Base-by-base conservation (phyloP, 2,329 filamentous ascomycete species). In the Talaromyces islandicus region DNA sequence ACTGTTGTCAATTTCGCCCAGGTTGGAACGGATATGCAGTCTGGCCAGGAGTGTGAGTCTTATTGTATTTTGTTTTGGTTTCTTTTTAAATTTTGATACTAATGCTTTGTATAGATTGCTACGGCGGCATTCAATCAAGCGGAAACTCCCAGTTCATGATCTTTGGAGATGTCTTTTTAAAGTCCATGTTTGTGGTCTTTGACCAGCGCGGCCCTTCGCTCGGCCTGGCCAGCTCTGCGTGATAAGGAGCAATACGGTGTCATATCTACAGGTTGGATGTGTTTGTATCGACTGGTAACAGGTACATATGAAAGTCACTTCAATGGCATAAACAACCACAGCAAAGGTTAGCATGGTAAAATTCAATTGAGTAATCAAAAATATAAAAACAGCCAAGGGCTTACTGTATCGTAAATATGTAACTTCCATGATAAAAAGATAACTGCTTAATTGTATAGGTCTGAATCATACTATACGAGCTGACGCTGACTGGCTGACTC, bases 141-240 rank as follows among this genome's bases (percentile, higher is more conserved):
- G 77, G 81, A 61, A 81, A 83, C 57, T 81, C 82, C 54, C 71
- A 74, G 2, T 79, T 87, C 65, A 78, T 80, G 38, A 83, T 88
- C 56, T 81, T 81, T 59, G 85, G 85, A n/a, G 85, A 87, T 66
- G 78, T 81, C 27, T 81, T 87, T 71, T 78, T 87, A 67, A 84
- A 82, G 73, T 77, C 82, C 4, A 78, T 84, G 64, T 84, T 86
- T 67, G 83, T 85, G 52, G 83, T 85, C 59, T 88, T 88, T 68
- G 79, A 83, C 65, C 71, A 77, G 64, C 69, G 75, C 3, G 75
- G 75, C 1, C 80, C 79, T 3, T 77, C 74, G 17, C 71, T 87
- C 48, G 81, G 82, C 29, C 73, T 87, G 64, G 84, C 81, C 24
- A 71, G 76, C 38, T 77, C 78, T 55, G 64, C 66, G 19, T 73